A percentile compares a stretch with the other conserved stretches of the same genome.
These are phyloP conservation scores for Verticillium longisporum DNA, from an alignment of 2,329 filamentous ascomycete species.

Conservation along the genomic window DNA sequence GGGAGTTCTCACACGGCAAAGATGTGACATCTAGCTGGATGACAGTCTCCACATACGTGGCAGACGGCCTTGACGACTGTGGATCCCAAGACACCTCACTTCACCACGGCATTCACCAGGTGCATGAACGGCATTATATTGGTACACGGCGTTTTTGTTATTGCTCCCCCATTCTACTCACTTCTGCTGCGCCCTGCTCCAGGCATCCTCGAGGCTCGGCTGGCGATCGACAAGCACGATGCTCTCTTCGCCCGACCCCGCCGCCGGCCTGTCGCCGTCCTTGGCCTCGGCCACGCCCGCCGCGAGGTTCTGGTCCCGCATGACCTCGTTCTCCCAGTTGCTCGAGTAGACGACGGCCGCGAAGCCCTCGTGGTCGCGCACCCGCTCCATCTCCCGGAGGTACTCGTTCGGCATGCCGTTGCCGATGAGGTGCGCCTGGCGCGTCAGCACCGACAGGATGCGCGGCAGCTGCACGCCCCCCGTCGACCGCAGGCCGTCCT, in stretches of 20 bases:
- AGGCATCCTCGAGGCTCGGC: conserved; percentile 58
- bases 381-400: conserved; percentile 66
- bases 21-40: too few species aligned
- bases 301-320: conserved; percentile 40
- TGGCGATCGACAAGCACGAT: conserved; percentile 44
- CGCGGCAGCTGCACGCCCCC: conserved; percentile 73
- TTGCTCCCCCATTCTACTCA: background rate
- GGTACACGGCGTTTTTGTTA: background rate
- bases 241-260: conserved; percentile 36
- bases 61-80: too few species aligned
- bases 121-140: background rate
- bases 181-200: conserved; percentile 53
- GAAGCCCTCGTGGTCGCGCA: conserved; percentile 73
- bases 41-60: too few species aligned
- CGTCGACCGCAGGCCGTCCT: conserved; percentile 24
- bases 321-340: conserved; percentile 64
- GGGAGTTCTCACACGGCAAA: too few species aligned
- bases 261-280: conserved; percentile 12
- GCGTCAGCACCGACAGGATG: conserved; percentile 80
- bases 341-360: conserved; percentile 82
- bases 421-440: conserved; percentile 86
- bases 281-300: conserved; percentile 28
- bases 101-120: too few species aligned
- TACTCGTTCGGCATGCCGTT: conserved; percentile 68
- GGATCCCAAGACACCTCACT: too few species aligned